Percentiles rank a stretch among this genome's conserved stretches.
phyloP scores from a whole-genome alignment of 2,329 filamentous ascomycete species.

The Bipolaris oryzae region DNA sequence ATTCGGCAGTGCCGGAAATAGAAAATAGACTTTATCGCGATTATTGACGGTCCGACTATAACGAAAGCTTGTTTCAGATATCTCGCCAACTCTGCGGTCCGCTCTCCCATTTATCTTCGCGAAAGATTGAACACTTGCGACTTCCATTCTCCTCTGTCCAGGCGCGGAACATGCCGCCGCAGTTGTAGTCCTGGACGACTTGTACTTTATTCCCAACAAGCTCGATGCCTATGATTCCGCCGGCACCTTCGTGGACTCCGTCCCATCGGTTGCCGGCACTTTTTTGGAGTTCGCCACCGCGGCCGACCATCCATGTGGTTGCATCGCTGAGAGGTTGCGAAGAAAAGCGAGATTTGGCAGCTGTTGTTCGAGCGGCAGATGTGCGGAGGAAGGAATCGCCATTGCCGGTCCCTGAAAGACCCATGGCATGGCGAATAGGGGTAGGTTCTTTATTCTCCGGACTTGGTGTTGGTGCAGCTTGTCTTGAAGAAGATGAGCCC shows the following conservation, averaged over 20 bases:
- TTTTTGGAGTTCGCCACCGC: conserved; percentile 72
- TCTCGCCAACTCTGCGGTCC: conserved; percentile 19
- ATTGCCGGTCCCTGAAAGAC: conserved; percentile 81
- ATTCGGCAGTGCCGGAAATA: neutral
- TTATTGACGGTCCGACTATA: neutral
- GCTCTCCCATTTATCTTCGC: conserved; percentile 48
- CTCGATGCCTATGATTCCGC: conserved; percentile 85
- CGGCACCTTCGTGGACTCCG: conserved; percentile 77
- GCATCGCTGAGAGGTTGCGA: conserved; percentile 61
- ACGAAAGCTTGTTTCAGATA: neutral
- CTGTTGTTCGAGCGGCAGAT: conserved; percentile 72
- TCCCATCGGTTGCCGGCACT: conserved; percentile 77
- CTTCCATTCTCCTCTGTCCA: conserved; percentile 70
- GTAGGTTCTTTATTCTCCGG: conserved; percentile 6
- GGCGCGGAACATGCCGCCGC: conserved; percentile 84
- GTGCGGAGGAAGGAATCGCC: conserved; percentile 84
- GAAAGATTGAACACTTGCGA: conserved; percentile 64
- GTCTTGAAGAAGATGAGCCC: conserved; percentile 44
- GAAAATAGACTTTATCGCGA: neutral
- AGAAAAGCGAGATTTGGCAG: conserved; percentile 72
- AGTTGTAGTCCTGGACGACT: conserved; percentile 81
- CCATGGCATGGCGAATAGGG: conserved; percentile 53
- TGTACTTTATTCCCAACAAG: conserved; percentile 58
- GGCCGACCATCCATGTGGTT: conserved; percentile 70
- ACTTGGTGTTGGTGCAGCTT: neutral